Conservation (phyloP, 2,329 filamentous ascomycete species). For the Eurotiales sp. region DNA sequence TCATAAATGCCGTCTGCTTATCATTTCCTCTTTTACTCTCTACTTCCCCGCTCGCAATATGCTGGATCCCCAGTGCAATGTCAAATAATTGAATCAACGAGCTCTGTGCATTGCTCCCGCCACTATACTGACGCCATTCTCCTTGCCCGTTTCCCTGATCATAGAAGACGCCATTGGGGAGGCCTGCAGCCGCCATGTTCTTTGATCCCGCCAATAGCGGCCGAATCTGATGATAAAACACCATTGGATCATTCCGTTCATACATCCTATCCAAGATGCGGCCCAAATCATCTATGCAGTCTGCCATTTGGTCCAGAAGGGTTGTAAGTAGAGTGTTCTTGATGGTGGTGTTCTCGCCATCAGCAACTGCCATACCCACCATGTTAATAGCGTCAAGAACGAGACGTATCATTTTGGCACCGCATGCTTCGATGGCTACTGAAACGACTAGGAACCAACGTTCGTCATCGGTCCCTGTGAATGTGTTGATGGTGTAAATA, state of each 20-base stretch:
- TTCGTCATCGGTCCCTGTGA: constrained; percentile 39
- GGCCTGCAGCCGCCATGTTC: constrained; percentile 50
- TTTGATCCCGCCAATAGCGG: constrained; percentile 52
- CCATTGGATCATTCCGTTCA: constrained; percentile 45
- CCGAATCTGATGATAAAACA: constrained; percentile 52
- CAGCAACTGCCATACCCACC: constrained; percentile 31
- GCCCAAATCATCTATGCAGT: constrained; percentile 41
- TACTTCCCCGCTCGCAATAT: constrained; percentile 38
- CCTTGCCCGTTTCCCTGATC: constrained; percentile 48
- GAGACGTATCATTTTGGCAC: constrained; percentile 42
- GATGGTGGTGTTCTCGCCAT: constrained; percentile 15
- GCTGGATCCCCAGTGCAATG: constrained; percentile 49
- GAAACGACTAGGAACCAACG: constrained; percentile 52
- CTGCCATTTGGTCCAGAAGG: constrained; percentile 38
- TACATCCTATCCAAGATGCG: constrained; percentile 49
- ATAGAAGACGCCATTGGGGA: constrained; percentile 52
- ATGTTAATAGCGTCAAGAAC: constrained; percentile 49
- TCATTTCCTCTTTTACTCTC: constrained; percentile 17
- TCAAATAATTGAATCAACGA: constrained; percentile 54
- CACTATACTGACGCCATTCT: constrained; percentile 49
- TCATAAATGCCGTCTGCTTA: constrained; percentile 30
- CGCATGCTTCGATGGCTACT: constrained; percentile 51
- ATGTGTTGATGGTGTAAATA: constrained; percentile 30
- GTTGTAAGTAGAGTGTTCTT: constrained; percentile 27
- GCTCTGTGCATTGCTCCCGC: constrained; percentile 55